A percentile compares a stretch with the other conserved stretches of the same genome.
Evolutionary conservation across 257 asterid genomes (phyloP).

Genomic region (Solanum ossicruentum): DNA sequence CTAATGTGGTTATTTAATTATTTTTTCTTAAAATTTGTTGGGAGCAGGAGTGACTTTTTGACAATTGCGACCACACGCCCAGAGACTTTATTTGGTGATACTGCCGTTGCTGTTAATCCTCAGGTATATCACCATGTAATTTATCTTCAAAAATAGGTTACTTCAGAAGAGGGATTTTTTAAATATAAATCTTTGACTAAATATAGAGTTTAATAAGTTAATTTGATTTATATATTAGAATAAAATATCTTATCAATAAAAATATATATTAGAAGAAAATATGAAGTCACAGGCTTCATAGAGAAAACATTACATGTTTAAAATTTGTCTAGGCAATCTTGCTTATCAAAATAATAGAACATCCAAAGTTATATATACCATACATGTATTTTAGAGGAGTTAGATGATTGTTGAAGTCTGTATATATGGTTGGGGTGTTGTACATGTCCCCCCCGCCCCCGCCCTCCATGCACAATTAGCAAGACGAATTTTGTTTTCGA

Average conservation of each 20-base stretch:
- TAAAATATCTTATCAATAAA: background rate
- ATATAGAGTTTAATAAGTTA: background rate
- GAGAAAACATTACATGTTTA: background rate
- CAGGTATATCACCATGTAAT: conserved; percentile 30
- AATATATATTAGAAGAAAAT: background rate
- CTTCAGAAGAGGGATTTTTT: background rate
- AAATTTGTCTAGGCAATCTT: background rate
- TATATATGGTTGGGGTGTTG: background rate
- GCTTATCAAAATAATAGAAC: background rate
- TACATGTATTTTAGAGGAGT: no score
- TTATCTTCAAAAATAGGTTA: background rate
- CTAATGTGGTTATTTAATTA: background rate
- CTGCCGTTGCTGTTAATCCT: conserved; percentile 92
- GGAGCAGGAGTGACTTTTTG: conserved; percentile 65
- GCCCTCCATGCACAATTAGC: no score
- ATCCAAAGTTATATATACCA: background rate
- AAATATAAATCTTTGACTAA: background rate
- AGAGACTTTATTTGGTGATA: conserved; percentile 96
- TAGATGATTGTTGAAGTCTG: background rate
- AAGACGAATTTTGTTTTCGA: no score
- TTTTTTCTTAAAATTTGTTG: background rate
- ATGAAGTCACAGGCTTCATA: background rate
- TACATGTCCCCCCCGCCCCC: no score
- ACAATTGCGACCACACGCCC: conserved; percentile 98
- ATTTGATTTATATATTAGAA: background rate